These are phyloP conservation scores for Epichloe uncinata DNA, from an alignment of 2,329 filamentous ascomycete species.

Conservation along the genomic window DNA sequence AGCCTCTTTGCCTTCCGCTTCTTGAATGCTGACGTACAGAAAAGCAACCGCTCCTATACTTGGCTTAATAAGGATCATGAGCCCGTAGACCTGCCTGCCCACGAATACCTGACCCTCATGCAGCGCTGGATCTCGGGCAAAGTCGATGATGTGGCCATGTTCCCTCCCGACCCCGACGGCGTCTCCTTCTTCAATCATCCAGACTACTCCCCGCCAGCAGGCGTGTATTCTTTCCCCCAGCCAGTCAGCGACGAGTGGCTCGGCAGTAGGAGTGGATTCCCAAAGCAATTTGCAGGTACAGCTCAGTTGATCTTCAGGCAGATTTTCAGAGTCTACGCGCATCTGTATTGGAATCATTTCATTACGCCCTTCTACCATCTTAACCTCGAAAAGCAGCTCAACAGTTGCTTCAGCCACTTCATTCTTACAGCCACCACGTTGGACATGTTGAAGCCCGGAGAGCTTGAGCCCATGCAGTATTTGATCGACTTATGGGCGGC, in stretches of 20 bases:
- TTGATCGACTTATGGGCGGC: slow-evolving; percentile 78
- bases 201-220: slow-evolving; percentile 25
- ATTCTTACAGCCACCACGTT: slow-evolving; percentile 62
- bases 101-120: slow-evolving; percentile 82
- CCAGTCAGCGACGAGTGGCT: slow-evolving; percentile 54
- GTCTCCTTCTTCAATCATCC: slow-evolving; percentile 48
- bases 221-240: slow-evolving; percentile 39
- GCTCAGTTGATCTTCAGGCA: slow-evolving; percentile 85
- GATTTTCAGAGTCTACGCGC: slow-evolving; percentile 92
- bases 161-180: slow-evolving; percentile 64
- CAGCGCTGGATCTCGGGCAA: slow-evolving; percentile 92
- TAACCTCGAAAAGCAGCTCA: slow-evolving; percentile 60
- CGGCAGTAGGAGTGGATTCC: slow-evolving; percentile 79
- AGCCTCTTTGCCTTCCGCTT: not conserved
- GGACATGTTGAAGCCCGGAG: slow-evolving; percentile 66
- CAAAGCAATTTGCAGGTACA: slow-evolving; percentile 67
- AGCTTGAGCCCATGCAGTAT: slow-evolving; percentile 84
- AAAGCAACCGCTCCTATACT: slow-evolving; percentile 80
- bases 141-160: slow-evolving; percentile 70
- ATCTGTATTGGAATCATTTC: slow-evolving; percentile 92
- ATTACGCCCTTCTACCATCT: slow-evolving; percentile 66
- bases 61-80: slow-evolving; percentile 66
- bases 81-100: slow-evolving; percentile 75
- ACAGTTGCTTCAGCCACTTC: slow-evolving; percentile 74
- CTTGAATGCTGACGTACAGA: not conserved